A percentile compares a stretch with the other conserved stretches of the same genome.
These are phyloP conservation scores for Fusarium sp. DNA, from an alignment of 2,329 filamentous ascomycete species.

Conservation along the genomic window DNA sequence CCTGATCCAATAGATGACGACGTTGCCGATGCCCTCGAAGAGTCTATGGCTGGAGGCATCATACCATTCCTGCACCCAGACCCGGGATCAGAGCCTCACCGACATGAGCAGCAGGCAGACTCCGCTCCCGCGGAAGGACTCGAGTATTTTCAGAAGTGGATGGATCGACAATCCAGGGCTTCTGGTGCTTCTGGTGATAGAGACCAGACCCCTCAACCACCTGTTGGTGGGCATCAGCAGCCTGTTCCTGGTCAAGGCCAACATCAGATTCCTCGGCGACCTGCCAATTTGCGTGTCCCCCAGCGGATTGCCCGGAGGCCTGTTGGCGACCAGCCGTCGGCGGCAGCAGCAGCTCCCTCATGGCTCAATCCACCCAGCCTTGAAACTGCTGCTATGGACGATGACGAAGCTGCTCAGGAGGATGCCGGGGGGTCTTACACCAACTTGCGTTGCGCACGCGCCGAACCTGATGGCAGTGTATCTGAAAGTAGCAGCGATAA, in stretches of 20 bases:
- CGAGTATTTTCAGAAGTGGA: not conserved
- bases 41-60: not conserved
- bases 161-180: not conserved
- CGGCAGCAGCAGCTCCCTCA: not conserved
- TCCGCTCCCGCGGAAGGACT: not conserved
- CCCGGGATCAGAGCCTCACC: not conserved
- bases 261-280: not conserved
- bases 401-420: not conserved
- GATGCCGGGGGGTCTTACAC: not conserved
- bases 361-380: not conserved
- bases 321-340: not conserved
- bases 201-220: not conserved
- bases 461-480: not conserved
- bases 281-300: not conserved
- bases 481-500: not conserved
- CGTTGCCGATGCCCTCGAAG: not conserved
- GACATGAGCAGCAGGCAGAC: not conserved
- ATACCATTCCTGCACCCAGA: not conserved
- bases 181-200: not conserved
- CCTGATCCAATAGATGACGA: not conserved
- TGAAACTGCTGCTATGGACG: not conserved
- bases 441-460: constrained; percentile 10
- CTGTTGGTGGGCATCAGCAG: not conserved
- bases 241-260: not conserved
- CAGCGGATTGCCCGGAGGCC: not conserved